Base-by-base conservation (phyloP, 2,329 filamentous ascomycete species). In the Xylariaceae sp. region DNA sequence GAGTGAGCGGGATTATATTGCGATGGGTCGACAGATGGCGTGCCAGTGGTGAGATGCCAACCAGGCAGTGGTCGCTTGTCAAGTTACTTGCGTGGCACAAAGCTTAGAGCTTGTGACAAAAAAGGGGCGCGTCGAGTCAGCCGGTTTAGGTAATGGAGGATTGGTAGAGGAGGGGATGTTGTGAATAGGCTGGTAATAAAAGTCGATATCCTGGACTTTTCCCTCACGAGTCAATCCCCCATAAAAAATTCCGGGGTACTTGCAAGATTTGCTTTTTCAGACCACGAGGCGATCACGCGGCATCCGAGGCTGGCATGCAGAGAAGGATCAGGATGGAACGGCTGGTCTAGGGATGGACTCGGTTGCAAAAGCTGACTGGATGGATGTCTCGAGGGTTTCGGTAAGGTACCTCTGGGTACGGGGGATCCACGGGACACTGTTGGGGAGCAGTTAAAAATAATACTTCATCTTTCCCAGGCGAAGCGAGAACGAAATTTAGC, bases 381-480 rank as follows among this genome's bases (percentile, higher is more conserved):
- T 51, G 49, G 49, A 26, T 21, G 36, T 53, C 47, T 58, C 54
- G 50, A 54, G 53, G 55, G 36, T 46, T 56, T 58, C 50, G 53
- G 55, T 58, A 48, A n/a, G 53, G 55, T 58, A 51, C 48, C 56
- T 53, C 46, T 43, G 47, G 48, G 54, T 26, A 47, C 16, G 44
- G 48, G 51, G 47, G 56, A 56, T 47, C 53, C 50, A 56, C 51
- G 48, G 54, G 46, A 51, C 50, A 56, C 56, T 56, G 49, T 58
- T 56, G 48, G 30, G 47, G 47, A 49, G 52, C 37, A 15, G 53
- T 58, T 56, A 58, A 58, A 56, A 55, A 52, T 53, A 51, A 34
- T 18, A 36, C 39, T 39, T 46, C 21, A 21, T 43, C 41, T 43
- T 29, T 30, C 53, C 34, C 40, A n/a, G 12, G 44, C 45, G 40